Base-by-base conservation (phyloP, 768 basidiomycete genomes). In the Podaxis sp. region DNA sequence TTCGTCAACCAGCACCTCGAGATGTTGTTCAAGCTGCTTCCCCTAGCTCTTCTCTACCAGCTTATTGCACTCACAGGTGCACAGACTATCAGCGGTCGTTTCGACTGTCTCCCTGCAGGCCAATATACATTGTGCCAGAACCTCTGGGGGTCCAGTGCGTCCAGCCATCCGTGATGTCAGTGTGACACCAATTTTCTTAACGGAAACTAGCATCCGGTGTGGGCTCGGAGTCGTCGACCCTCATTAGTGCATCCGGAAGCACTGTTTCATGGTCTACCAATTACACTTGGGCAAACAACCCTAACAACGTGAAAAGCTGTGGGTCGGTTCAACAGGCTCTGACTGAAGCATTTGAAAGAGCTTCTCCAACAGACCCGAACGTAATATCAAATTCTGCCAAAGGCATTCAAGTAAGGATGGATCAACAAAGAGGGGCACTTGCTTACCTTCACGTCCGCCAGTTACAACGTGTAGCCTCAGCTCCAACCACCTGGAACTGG, bases 261-360 rank as follows among this genome's bases (percentile, higher is more conserved):
- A 71, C 66, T 24, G 77, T 85, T 30, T 75, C 83, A 2, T 87
- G 85, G 85, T 75, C 77, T 28, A 86, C 85, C 22, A 77, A 73
- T 56, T 86, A 77, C 68, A 81, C 72, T 20, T 86, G 84, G 85
- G 77, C 79, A 10, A 78, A 82, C 66, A 76, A 70, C 53, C 73
- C 75, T 38, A 84, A 84, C 66, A 75, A 73, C 57, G 85, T 86
- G 56, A 87, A 87, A 75, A 83, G 81, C 73, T 86, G 84, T 85
- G 58, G 60, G 80, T 69, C 4, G 20, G 0, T 4, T 57, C 33
- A 7, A 8, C 28, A 41, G 6, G 8, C 24, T 36, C 41, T 36
- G 8, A 11, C 12, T 36, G n/a, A 20, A 4, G 7, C 12, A 50
- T 2, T 17, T 59, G 8, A 48, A 20, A 13, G 4, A 13, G 11